A percentile compares a stretch with the other conserved stretches of the same genome.
phyloP scores from a whole-genome alignment of 352 stramenopile genomes.

The Phytophthora vignae region DNA sequence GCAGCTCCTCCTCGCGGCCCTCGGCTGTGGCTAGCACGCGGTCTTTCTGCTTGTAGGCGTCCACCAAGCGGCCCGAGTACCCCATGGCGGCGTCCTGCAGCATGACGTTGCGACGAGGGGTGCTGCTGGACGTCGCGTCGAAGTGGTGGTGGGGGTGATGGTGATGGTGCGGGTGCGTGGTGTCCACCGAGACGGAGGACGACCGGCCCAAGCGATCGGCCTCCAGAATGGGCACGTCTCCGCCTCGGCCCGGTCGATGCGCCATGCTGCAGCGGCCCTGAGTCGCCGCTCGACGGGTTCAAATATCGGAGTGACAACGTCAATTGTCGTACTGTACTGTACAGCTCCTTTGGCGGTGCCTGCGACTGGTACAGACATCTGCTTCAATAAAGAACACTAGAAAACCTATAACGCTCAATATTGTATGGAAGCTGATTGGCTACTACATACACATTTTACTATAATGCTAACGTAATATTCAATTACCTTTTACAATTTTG shows the following conservation, averaged over 20 bases:
- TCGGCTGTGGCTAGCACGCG: conserved; percentile 56
- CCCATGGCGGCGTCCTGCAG: conserved; percentile 28
- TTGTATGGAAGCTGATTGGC: no score
- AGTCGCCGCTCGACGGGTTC: background rate
- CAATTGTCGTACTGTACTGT: background rate
- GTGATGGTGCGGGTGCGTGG: conserved; percentile 1
- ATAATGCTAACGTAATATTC: no score
- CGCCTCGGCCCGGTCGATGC: conserved; percentile 22
- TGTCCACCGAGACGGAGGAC: conserved; percentile 35
- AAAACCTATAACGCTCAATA: no score
- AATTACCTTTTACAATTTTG: no score
- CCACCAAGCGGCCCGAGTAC: conserved; percentile 34
- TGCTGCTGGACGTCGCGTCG: conserved; percentile 24
- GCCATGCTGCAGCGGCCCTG: conserved; percentile 16
- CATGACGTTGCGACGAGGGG: conserved; percentile 27
- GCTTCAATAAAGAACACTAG: no score
- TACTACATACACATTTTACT: no score
- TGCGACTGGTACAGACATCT: conserved; percentile 8
- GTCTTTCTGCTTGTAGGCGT: conserved; percentile 48
- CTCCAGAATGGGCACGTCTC: conserved; percentile 45
- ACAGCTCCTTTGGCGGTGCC: background rate
- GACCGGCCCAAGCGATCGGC: conserved; percentile 22
- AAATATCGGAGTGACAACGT: conserved; percentile 19
- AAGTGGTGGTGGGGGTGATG: conserved; percentile 13
- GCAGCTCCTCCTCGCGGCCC: conserved; percentile 64